Conservation (phyloP, 495 filamentous ascomycete species). For the Neurospora sp. region DNA sequence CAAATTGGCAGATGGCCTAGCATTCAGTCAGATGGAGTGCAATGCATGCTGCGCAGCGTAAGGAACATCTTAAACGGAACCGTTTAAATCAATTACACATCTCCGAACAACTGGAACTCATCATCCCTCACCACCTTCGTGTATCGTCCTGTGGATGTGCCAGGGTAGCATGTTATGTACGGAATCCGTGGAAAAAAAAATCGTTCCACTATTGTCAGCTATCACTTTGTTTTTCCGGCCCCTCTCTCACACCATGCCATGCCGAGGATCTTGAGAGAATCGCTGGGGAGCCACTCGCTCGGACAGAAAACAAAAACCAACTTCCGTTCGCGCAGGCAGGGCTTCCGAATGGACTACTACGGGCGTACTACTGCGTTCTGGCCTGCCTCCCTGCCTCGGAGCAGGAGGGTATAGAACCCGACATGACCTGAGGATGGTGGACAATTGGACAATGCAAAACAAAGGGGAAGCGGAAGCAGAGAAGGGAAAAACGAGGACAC, state of each 20-base stretch:
- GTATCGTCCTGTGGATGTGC: not conserved
- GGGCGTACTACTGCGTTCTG: not conserved
- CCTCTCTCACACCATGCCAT: not conserved
- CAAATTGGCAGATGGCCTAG: not conserved
- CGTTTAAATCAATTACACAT: not conserved
- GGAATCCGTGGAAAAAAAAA: not conserved
- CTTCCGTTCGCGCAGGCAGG: not conserved
- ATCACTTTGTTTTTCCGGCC: not conserved
- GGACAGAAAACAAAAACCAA: not conserved
- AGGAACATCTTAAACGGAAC: not conserved
- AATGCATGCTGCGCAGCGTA: not conserved
- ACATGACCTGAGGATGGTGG: not conserved
- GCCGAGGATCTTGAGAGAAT: not conserved
- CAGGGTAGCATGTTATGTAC: not conserved
- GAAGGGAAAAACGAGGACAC: not conserved
- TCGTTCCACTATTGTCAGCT: not conserved
- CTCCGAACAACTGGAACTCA: not conserved
- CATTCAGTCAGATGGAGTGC: not conserved
- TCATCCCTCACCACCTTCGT: not conserved
- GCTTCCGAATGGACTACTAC: not conserved
- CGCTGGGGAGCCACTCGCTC: not conserved
- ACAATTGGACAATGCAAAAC: not conserved
- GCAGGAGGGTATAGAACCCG: not conserved
- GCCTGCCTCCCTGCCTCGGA: not conserved
- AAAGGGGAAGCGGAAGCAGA: not conserved